Conservation (phyloP, 805 yeast genomes). For the Priceomyces carsonii region DNA sequence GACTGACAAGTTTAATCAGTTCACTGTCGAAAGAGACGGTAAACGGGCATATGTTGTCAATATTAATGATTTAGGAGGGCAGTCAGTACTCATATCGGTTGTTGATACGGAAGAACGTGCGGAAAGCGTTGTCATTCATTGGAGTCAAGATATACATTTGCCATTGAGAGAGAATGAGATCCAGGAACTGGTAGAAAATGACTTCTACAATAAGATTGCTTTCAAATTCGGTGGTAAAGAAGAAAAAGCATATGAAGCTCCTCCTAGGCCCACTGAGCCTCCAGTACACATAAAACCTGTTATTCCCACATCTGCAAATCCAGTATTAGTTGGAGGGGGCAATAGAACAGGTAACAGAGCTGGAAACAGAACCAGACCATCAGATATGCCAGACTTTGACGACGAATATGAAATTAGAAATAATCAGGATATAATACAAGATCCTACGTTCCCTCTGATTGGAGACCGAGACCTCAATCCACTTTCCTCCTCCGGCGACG, state of each 20-base stretch:
- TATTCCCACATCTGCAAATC: conserved; percentile 1
- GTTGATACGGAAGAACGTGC: neutral
- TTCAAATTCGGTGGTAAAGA: neutral
- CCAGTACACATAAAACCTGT: neutral
- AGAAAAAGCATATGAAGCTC: neutral
- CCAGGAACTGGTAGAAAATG: neutral
- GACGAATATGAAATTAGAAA: conserved; percentile 47
- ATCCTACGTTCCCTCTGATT: conserved; percentile 25
- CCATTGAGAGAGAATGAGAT: conserved; percentile 1
- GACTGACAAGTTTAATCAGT: neutral
- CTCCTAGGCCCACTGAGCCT: neutral
- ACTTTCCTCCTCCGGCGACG: conserved; percentile 34
- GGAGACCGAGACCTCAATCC: conserved; percentile 58
- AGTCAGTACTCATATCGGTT: conserved; percentile 1
- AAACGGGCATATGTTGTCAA: conserved; percentile 1
- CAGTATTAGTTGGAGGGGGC: conserved; percentile 3
- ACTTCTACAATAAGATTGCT: neutral
- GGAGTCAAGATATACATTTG: neutral
- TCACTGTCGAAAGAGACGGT: neutral
- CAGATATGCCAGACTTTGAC: conserved; percentile 53
- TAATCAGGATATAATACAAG: conserved; percentile 3
- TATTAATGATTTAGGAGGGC: conserved; percentile 1
- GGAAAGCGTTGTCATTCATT: neutral
- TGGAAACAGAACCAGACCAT: conserved; percentile 17
- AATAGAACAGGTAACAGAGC: neutral